phyloP scores from a whole-genome alignment of 306 rosid species.

The Albizia julibrissin region DNA sequence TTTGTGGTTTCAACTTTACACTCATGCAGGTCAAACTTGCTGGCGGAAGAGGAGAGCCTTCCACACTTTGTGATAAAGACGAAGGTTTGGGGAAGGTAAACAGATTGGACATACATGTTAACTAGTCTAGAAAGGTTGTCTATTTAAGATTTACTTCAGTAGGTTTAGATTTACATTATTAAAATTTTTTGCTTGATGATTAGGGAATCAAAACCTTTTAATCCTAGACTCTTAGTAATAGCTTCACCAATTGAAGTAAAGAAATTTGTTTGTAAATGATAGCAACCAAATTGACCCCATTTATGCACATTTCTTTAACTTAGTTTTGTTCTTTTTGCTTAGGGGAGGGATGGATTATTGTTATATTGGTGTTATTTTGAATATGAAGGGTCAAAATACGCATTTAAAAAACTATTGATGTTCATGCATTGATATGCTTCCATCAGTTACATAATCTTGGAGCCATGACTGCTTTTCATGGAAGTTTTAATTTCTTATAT shows the following conservation, averaged over 20 bases:
- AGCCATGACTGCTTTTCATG: constrained; percentile 19
- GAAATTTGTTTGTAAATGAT: neutral
- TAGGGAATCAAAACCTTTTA: neutral
- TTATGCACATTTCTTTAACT: neutral
- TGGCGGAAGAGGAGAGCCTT: constrained; percentile 68
- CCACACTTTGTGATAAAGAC: constrained; percentile 67
- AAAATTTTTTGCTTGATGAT: neutral
- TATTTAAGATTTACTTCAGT: constrained; percentile 16
- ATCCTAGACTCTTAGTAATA: neutral
- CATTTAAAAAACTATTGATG: neutral
- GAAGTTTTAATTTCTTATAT: constrained; percentile 8
- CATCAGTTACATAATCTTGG: neutral
- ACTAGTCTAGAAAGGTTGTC: neutral
- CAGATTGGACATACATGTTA: constrained; percentile 26
- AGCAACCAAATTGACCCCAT: constrained; percentile 11
- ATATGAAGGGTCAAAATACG: constrained; percentile 8
- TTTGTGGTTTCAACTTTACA: constrained; percentile 34
- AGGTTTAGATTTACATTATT: constrained; percentile 13
- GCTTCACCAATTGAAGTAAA: neutral
- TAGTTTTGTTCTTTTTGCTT: neutral
- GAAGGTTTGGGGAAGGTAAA: constrained; percentile 86
- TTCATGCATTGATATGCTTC: constrained; percentile 21
- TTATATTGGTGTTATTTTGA: constrained; percentile 16
- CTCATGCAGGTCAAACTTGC: constrained; percentile 70
- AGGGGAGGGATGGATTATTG: neutral